These are phyloP conservation scores for Fistulifera pelliculosa DNA, from an alignment of 108 stramenopile species.

Conservation along the genomic window DNA sequence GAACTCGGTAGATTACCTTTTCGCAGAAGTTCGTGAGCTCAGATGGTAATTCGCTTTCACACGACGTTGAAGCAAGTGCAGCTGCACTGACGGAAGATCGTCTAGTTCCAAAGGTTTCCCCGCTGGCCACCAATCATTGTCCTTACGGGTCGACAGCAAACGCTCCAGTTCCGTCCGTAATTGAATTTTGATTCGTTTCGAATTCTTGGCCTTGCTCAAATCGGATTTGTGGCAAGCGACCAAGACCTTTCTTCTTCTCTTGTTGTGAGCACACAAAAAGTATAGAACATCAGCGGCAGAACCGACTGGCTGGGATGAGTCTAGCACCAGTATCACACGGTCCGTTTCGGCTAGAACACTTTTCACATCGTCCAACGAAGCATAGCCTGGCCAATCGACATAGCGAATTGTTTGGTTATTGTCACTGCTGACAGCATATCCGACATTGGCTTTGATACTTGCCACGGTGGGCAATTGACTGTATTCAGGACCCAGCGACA, in stretches of 20 bases:
- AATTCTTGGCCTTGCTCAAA: conserved; percentile 54
- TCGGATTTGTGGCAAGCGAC: conserved; percentile 62
- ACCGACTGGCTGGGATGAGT: conserved; percentile 55
- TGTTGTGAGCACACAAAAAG: not conserved
- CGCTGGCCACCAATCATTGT: not conserved
- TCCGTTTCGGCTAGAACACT: not conserved
- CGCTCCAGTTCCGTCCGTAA: conserved; percentile 69
- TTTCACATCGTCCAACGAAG: conserved; percentile 17
- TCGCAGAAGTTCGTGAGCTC: not conserved
- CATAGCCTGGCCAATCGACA: conserved; percentile 70
- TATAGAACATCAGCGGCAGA: conserved; percentile 55
- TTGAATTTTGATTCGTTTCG: conserved; percentile 60
- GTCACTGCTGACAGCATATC: conserved; percentile 6
- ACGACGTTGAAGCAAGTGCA: conserved; percentile 6
- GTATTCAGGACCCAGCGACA: conserved; percentile 3
- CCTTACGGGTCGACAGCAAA: conserved; percentile 32
- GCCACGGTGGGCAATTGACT: conserved; percentile 30
- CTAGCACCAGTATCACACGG: conserved; percentile 46
- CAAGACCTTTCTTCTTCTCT: conserved; percentile 21
- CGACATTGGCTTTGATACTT: conserved; percentile 57
- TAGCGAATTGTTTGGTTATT: conserved; percentile 20
- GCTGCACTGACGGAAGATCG: not conserved
- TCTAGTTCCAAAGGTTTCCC: conserved; percentile 3
- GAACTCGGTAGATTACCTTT: not conserved
- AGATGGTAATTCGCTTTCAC: not conserved